These are phyloP conservation scores for Zymoseptoria crescenta DNA, from an alignment of 2,329 filamentous ascomycete species.

Conservation along the genomic window DNA sequence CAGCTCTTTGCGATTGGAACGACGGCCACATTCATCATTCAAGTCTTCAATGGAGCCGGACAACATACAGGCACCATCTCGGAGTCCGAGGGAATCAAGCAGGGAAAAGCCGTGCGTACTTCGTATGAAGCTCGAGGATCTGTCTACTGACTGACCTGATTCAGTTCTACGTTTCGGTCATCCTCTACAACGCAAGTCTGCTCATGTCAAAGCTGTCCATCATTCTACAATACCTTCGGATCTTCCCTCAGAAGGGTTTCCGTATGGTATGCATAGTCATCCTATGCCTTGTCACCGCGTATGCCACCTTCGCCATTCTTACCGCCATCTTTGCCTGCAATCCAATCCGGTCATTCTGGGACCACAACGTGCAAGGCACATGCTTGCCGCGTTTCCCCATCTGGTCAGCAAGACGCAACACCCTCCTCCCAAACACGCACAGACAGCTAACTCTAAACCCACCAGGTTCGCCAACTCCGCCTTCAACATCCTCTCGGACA, in stretches of 20 bases:
- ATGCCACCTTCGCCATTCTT: constrained; percentile 28
- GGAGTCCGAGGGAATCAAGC: constrained; percentile 4
- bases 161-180: constrained; percentile 13
- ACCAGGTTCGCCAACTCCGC: constrained; percentile 31
- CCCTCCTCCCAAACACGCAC: neutral
- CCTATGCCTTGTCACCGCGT: constrained; percentile 28
- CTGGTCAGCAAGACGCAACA: constrained; percentile 28
- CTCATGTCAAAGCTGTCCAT: constrained; percentile 38
- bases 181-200: constrained; percentile 7
- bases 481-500: constrained; percentile 32
- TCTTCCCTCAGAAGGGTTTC: constrained; percentile 37
- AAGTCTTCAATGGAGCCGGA: constrained; percentile 19
- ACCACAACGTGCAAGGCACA: constrained; percentile 22
- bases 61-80: constrained; percentile 11
- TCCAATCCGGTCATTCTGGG: constrained; percentile 38
- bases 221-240: constrained; percentile 42
- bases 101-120: constrained; percentile 13
- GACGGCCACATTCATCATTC: constrained; percentile 12
- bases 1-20: constrained; percentile 13
- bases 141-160: neutral
- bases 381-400: constrained; percentile 36
- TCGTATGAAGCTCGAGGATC: neutral
- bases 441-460: neutral
- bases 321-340: constrained; percentile 36
- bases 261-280: constrained; percentile 25